Conservation (phyloP, 192 early-diverging fungal genomes). For the Entophlyctis luteolus region DNA sequence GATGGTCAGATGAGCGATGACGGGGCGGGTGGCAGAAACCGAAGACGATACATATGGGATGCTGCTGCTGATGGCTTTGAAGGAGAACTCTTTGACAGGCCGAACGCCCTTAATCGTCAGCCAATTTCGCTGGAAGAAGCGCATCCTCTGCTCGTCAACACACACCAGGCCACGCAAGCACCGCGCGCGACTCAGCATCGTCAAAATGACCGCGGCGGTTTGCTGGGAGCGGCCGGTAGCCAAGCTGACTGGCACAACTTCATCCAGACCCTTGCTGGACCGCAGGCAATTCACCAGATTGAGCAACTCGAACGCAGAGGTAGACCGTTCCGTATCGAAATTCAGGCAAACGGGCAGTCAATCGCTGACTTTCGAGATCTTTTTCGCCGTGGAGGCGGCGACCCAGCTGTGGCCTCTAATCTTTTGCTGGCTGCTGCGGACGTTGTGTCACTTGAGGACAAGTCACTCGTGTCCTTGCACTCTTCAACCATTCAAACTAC, state of each 20-base stretch:
- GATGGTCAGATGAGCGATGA: conserved; percentile 20
- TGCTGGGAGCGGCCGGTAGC: background rate
- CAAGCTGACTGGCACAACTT: conserved; percentile 18
- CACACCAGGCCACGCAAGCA: background rate
- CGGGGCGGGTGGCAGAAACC: conserved; percentile 11
- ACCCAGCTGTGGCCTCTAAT: background rate
- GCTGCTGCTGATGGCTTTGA: conserved; percentile 16
- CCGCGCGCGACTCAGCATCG: background rate
- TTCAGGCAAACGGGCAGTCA: conserved; percentile 13
- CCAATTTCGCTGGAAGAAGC: conserved; percentile 6
- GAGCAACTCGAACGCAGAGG: conserved; percentile 9
- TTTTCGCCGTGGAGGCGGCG: conserved; percentile 1
- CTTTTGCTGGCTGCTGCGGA: background rate
- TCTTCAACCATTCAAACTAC: conserved; percentile 5
- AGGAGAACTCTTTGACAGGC: conserved; percentile 11
- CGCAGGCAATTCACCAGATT: conserved; percentile 17
- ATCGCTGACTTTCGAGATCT: conserved; percentile 16
- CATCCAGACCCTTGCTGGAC: conserved; percentile 16
- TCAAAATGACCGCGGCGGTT: background rate
- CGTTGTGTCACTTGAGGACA: background rate
- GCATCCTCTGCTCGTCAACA: conserved; percentile 12
- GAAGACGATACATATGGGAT: conserved; percentile 21
- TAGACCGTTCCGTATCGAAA: conserved; percentile 13
- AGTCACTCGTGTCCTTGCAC: background rate
- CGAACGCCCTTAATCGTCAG: conserved; percentile 16